phyloP scores from a whole-genome alignment of 1,284 basidiomycete species.

The Coniferiporia sulphurascens region DNA sequence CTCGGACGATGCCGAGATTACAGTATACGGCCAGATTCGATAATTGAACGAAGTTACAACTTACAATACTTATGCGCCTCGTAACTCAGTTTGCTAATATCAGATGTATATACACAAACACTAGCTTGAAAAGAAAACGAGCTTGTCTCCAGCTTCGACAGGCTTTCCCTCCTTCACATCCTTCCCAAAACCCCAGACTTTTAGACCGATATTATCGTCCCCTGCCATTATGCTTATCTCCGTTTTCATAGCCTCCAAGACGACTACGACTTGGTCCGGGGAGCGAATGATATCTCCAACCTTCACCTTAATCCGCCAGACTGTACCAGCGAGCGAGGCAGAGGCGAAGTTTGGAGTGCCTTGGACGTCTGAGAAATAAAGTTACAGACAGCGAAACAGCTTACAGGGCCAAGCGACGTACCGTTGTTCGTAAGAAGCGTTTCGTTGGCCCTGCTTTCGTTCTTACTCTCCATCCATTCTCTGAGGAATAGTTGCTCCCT shows the following conservation, averaged over 20 bases:
- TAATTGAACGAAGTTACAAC: too few relatives aligned
- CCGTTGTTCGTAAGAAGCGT: too few relatives aligned
- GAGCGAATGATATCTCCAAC: slow-evolving; percentile 42
- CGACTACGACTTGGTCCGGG: slow-evolving; percentile 44
- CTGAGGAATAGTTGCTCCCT: slow-evolving; percentile 32
- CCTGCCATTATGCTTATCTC: slow-evolving; percentile 49
- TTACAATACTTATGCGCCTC: too few relatives aligned
- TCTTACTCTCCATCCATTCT: slow-evolving; percentile 30
- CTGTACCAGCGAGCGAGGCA: slow-evolving; percentile 47
- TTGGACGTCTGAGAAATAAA: slow-evolving; percentile 9
- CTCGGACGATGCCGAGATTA: too few relatives aligned
- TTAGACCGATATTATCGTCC: slow-evolving; percentile 41
- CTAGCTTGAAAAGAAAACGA: slow-evolving; percentile 32
- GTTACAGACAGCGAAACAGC: too few relatives aligned
- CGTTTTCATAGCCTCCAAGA: slow-evolving; percentile 75
- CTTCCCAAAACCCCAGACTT: slow-evolving; percentile 35
- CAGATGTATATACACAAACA: slow-evolving; percentile 32
- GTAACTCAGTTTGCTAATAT: too few relatives aligned
- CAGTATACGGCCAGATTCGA: too few relatives aligned
- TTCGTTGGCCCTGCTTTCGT: not conserved
- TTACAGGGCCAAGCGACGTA: too few relatives aligned
- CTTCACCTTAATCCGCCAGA: slow-evolving; percentile 52
- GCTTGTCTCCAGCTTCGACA: slow-evolving; percentile 41
- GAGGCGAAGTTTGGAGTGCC: slow-evolving; percentile 23
- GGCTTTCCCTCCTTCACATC: slow-evolving; percentile 38